These are phyloP conservation scores for Hura crepitans DNA, from an alignment of 441 rosid species.

Conservation along the genomic window DNA sequence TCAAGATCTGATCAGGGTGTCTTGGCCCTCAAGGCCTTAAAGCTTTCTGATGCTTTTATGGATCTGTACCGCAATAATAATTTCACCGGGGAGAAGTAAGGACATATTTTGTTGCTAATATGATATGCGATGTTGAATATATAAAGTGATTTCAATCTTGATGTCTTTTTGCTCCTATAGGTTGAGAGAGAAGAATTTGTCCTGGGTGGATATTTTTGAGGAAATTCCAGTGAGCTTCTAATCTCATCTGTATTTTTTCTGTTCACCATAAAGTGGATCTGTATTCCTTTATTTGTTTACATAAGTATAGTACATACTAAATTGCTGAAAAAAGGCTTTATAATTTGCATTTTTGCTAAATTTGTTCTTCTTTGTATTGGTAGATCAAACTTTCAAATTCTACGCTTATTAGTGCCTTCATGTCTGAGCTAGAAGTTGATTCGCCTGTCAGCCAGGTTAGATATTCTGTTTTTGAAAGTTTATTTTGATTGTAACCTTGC, in stretches of 20 bases:
- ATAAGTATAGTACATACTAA: not conserved
- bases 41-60: conserved; percentile 96
- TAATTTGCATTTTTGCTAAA: conserved; percentile 6
- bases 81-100: conserved; percentile 94
- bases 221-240: conserved; percentile 85
- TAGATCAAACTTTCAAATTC: conserved; percentile 98
- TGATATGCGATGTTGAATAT: conserved; percentile 13
- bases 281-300: not conserved
- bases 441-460: conserved; percentile 80
- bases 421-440: conserved; percentile 89
- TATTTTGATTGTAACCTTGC: not conserved
- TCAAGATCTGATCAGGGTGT: conserved; percentile 84
- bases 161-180: conserved; percentile 34
- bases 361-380: conserved; percentile 14
- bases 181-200: conserved; percentile 92
- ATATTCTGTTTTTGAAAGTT: not conserved
- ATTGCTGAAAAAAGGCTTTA: not conserved
- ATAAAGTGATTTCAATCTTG: conserved; percentile 17
- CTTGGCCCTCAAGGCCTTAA: conserved; percentile 89
- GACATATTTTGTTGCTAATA: not conserved
- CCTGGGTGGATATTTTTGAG: conserved; percentile 98
- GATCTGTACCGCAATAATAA: conserved; percentile 69
- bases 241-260: conserved; percentile 1
- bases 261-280: not conserved
- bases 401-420: conserved; percentile 90